Evolutionary conservation across 306 rosid species (phyloP).

Genomic region (Ormosia semicastrata): DNA sequence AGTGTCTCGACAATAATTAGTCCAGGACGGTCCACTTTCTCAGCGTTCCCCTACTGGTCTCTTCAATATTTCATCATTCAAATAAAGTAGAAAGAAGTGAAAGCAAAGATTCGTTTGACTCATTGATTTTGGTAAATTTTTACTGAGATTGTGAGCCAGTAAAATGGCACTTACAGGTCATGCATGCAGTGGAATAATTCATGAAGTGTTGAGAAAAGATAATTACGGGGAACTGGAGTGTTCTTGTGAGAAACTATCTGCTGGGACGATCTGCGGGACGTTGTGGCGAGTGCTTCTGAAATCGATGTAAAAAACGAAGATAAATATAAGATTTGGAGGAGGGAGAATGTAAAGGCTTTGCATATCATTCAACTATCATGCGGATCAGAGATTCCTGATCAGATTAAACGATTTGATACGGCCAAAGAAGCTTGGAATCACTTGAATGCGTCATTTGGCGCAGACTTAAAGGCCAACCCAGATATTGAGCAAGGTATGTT

Average conservation of each 20-base stretch:
- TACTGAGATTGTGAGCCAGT: neutral
- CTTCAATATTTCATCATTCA: no score
- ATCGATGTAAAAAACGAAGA: neutral
- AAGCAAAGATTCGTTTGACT: no score
- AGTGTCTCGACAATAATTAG: no score
- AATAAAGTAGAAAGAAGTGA: no score
- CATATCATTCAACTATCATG: slow-evolving; percentile 34
- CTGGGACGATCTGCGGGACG: neutral
- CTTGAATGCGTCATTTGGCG: neutral
- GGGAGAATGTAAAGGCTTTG: neutral
- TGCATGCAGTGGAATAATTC: neutral
- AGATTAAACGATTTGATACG: neutral
- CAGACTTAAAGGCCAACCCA: neutral
- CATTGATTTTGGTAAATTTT: no score
- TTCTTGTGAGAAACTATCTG: neutral
- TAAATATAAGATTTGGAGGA: neutral
- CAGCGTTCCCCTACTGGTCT: no score
- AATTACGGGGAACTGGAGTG: slow-evolving; percentile 20
- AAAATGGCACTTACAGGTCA: neutral
- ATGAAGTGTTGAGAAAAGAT: slow-evolving; percentile 2
- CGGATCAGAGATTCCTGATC: neutral
- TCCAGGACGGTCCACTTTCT: no score
- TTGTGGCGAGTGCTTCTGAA: neutral
- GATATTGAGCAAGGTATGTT: neutral
- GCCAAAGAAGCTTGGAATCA: slow-evolving; percentile 16